Base-by-base conservation (phyloP, 495 filamentous ascomycete species). In the Xylaria cubensis region DNA sequence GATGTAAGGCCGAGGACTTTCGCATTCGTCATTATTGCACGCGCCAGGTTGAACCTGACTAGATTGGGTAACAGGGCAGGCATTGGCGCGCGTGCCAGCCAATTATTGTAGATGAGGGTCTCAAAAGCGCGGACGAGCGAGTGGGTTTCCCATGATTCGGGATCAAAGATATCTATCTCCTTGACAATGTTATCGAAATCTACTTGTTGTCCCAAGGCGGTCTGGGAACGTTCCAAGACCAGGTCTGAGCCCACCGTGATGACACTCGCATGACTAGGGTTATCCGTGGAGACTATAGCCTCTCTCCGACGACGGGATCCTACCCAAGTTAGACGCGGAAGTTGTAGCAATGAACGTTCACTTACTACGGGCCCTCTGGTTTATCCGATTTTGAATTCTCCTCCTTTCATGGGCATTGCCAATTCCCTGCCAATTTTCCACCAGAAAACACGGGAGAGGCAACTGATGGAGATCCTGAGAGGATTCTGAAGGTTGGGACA, bases 21-120 rank as follows among this genome's bases (percentile, higher is more conserved):
- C 1, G 46, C 53, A 63, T 74, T 76, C 12, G 42, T 55, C 24
- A 72, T 46, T 0, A 76, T 19, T 15, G 75, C 75, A 44, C 70
- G 21, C 46, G 72, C 72, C 13, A 76, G 42, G 48, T 76, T 76
- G 65, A 76, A 74, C 29, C 74, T 74, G 36, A 76, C 66, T 12
- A 76, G 42, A 3, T 44, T 46, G 1, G 72, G 65, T 10, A 73
- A 10, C 44, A 71, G 56, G 42, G 74, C 70, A 17, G 67, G 50
- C 32, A 0, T 63, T 17, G 73, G 74, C 8, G 71, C 69, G 21
- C 63, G 42, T 29, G 26, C 61, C 48, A 44, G 50, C 29, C 41
- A 72, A 26, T 56, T 51, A 12, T 53, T 50, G 19, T 51, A 51
- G 21, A 69, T 62, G 70, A 68, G 71, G 36, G 62, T 64, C 48